Evolutionary conservation across 2,329 filamentous ascomycete genomes (phyloP).

Genomic region (Cercospora janseana): DNA sequence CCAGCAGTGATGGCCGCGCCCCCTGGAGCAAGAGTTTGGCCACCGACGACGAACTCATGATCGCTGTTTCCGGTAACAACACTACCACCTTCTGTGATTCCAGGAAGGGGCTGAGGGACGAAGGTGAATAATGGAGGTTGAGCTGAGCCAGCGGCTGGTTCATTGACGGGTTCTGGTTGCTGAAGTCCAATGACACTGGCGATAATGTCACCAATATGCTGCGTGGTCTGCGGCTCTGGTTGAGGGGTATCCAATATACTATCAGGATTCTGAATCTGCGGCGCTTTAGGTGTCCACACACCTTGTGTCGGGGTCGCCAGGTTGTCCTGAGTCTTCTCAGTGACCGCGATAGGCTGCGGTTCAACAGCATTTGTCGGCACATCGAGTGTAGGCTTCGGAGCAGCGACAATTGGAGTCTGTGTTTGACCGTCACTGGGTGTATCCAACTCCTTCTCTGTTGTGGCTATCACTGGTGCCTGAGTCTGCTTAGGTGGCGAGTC

Average conservation of each 20-base stretch:
- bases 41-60: conserved; percentile 11
- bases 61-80: conserved; percentile 20
- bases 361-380: not conserved
- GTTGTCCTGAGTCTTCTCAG: not conserved
- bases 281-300: not conserved
- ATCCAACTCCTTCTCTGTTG: conserved; percentile 2
- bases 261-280: conserved; percentile 3
- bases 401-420: not conserved
- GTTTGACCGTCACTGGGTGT: not conserved
- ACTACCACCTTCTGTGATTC: conserved; percentile 8
- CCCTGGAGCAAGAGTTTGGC: not conserved
- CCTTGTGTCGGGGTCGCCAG: not conserved
- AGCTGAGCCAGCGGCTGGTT: not conserved
- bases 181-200: conserved; percentile 16
- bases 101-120: not conserved
- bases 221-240: not conserved
- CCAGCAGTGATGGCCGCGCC: conserved; percentile 5
- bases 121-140: not conserved
- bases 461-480: not conserved
- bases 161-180: not conserved
- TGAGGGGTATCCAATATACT: conserved; percentile 1
- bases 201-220: conserved; percentile 9
- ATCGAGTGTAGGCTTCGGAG: not conserved
- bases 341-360: not conserved
- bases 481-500: not conserved